Evolutionary conservation across 805 yeast species (phyloP), one percentile per base, ranked within the genome.

Genomic region (Candida tammaniensis): DNA sequence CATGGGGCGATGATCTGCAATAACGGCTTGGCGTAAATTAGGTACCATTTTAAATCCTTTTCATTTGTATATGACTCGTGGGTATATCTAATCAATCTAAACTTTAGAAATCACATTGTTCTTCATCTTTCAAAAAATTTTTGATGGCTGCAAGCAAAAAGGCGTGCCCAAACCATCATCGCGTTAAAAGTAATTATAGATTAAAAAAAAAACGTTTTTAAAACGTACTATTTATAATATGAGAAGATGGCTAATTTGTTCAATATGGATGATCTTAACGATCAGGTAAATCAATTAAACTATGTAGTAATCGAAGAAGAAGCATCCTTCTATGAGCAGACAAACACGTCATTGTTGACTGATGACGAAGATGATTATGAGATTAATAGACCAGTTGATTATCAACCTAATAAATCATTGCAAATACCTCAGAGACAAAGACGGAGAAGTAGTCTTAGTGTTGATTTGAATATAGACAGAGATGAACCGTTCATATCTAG

Each of bases 181-280:
- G n/a, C n/a, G n/a, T n/a, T n/a, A n/a, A n/a, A n/a, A n/a, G n/a
- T n/a, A n/a, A n/a, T n/a, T n/a, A n/a, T n/a, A n/a, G n/a, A n/a
- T n/a, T n/a, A n/a, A n/a, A n/a, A n/a, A n/a, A n/a, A n/a, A n/a
- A n/a, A n/a, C n/a, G n/a, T n/a, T n/a, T n/a, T n/a, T n/a, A n/a
- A n/a, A n/a, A n/a, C n/a, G n/a, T n/a, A n/a, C n/a, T n/a, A n/a
- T n/a, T n/a, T n/a, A n/a, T n/a, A n/a, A n/a, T n/a, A n/a, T n/a
- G n/a, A n/a, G 15, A 12, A 12, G 7, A 33, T 33, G 36, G 14
- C 26, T 5, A 27, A 14, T 21, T 7, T 43, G 13, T 43, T 43
- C 30, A 35, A 43, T 27, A 43, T 43, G 47, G 47, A 43, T 23
- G 47, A 43, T 31, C 33, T 42, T 7, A 27, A 35, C 14, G 46